phyloP scores from a whole-genome alignment of 2,329 filamentous ascomycete genomes.

The Aureobasidium sp. region DNA sequence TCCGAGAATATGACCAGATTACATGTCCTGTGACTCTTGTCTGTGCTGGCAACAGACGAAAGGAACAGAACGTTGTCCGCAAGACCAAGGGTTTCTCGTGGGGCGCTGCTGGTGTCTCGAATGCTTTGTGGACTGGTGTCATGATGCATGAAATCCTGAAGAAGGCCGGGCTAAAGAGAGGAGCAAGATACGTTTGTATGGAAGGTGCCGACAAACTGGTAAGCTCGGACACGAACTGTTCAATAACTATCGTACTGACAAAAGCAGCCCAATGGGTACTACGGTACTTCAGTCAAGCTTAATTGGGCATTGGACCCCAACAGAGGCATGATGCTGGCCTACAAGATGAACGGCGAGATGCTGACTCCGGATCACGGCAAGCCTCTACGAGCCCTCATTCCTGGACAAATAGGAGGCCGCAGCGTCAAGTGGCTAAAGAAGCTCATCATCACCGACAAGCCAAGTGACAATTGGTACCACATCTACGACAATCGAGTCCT shows the following conservation, averaged over 20 bases:
- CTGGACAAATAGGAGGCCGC: constrained; percentile 83
- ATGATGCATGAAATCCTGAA: constrained; percentile 64
- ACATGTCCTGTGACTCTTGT: constrained; percentile 85
- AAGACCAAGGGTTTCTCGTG: constrained; percentile 94
- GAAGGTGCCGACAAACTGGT: constrained; percentile 72
- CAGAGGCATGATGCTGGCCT: constrained; percentile 75
- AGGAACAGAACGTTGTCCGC: constrained; percentile 84
- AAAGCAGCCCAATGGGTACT: constrained; percentile 75
- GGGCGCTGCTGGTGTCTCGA: constrained; percentile 82
- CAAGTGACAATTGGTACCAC: constrained; percentile 92
- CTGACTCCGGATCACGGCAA: constrained; percentile 80
- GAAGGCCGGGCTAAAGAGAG: constrained; percentile 59
- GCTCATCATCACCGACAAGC: constrained; percentile 67
- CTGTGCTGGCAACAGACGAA: constrained; percentile 84
- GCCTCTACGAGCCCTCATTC: constrained; percentile 74
- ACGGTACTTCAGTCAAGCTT: constrained; percentile 80
- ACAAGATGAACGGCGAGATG: constrained; percentile 82
- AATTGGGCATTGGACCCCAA: constrained; percentile 84
- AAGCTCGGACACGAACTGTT: constrained; percentile 41
- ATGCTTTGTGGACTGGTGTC: constrained; percentile 80
- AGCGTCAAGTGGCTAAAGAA: constrained; percentile 90
- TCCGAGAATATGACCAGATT: constrained; percentile 68
- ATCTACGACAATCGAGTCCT: constrained; percentile 89
- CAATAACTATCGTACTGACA: constrained; percentile 59
- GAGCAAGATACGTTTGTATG: constrained; percentile 79